Conservation (phyloP, 352 stramenopile species). For the Elongisporangium anandrum region DNA sequence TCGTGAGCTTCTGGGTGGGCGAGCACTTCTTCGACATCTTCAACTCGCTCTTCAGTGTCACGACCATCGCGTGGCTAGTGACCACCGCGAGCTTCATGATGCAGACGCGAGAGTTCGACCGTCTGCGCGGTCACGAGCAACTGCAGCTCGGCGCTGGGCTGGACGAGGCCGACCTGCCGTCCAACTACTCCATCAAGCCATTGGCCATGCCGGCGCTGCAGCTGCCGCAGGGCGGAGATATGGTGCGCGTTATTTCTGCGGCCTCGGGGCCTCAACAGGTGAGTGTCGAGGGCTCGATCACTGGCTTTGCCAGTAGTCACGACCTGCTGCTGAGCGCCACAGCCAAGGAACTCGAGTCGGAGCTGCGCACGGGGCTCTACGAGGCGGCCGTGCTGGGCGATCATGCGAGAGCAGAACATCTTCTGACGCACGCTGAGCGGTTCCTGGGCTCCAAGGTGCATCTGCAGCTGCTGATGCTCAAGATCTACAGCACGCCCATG, state of each 20-base stretch:
- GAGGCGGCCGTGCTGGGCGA: slow-evolving; percentile 44
- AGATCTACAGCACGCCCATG: slow-evolving; percentile 70
- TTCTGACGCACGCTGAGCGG: slow-evolving; percentile 45
- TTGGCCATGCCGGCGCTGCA: slow-evolving; percentile 6
- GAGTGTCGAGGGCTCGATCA: slow-evolving; percentile 27
- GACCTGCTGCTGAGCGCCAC: slow-evolving; percentile 31
- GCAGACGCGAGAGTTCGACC: slow-evolving; percentile 64
- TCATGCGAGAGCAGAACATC: slow-evolving; percentile 26
- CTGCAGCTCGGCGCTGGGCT: slow-evolving; percentile 55
- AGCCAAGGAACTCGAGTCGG: slow-evolving; percentile 33
- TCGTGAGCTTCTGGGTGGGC: slow-evolving; percentile 14
- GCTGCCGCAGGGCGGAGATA: slow-evolving; percentile 11
- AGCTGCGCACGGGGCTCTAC: slow-evolving; percentile 43
- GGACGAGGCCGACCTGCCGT: slow-evolving; percentile 36
- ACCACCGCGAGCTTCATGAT: slow-evolving; percentile 33
- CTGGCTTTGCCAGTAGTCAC: slow-evolving; percentile 33
- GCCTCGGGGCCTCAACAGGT: not conserved
- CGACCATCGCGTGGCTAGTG: not conserved
- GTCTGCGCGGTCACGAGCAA: slow-evolving; percentile 54
- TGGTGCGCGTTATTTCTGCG: slow-evolving; percentile 12
- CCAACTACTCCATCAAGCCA: not conserved
- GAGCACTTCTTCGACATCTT: not conserved
- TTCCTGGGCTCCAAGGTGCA: slow-evolving; percentile 60
- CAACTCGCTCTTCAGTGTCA: slow-evolving; percentile 6
- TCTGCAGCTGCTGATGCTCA: slow-evolving; percentile 51